These are phyloP conservation scores for Citrus glauca DNA, from an alignment of 345 rosid species.

Conservation along the genomic window DNA sequence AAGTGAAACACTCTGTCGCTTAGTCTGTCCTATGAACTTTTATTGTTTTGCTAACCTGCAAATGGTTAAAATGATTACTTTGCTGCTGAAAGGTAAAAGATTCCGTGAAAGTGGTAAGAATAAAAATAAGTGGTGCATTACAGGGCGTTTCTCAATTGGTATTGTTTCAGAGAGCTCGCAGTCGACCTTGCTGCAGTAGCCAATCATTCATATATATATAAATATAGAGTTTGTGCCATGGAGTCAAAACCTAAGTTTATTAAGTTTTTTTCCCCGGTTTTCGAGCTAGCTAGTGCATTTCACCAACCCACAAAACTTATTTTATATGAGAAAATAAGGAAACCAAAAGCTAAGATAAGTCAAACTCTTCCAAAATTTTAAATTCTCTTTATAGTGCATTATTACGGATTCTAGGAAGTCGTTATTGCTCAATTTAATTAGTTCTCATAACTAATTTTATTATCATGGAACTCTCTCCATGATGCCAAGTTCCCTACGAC, in stretches of 20 bases:
- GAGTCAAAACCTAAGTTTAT: not conserved
- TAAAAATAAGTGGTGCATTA: not conserved
- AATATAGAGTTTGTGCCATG: not conserved
- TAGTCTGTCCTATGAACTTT: not conserved
- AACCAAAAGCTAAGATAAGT: not conserved
- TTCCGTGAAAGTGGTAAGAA: conserved; percentile 3
- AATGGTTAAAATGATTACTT: conserved; percentile 23
- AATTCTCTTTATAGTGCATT: not conserved
- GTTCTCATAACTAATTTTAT: not conserved
- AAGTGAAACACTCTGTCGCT: conserved; percentile 31
- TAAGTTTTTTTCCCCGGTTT: not conserved
- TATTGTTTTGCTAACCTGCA: conserved; percentile 5
- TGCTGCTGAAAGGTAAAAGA: conserved; percentile 15
- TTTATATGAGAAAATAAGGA: not conserved
- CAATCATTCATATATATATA: not conserved
- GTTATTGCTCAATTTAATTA: not conserved
- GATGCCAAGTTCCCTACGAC: not conserved
- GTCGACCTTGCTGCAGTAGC: not conserved
- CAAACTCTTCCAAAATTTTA: not conserved
- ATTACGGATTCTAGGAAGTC: not conserved
- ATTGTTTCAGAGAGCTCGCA: not conserved
- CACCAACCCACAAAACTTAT: not conserved
- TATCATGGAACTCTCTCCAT: not conserved
- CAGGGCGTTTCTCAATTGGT: not conserved
- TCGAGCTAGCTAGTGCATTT: no score